These are phyloP conservation scores for Rhynchospora tenuis DNA, from an alignment of 176 grass and related monocot genomes.

Conservation along the genomic window DNA sequence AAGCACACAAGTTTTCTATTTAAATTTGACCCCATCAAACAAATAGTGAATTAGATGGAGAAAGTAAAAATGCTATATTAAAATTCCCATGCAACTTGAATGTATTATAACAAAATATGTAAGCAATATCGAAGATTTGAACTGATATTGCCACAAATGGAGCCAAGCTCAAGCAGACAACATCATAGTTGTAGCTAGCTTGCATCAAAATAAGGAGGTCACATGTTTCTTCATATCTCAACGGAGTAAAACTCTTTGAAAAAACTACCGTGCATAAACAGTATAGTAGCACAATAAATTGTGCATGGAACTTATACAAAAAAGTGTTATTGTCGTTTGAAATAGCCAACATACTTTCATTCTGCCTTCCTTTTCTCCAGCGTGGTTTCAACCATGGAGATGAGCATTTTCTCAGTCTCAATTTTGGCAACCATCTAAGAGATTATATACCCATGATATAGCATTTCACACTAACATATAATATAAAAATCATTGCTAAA, in stretches of 20 bases:
- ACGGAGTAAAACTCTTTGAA: slow-evolving; percentile 26
- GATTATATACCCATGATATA: background rate
- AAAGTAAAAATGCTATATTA: background rate
- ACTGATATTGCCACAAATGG: slow-evolving; percentile 69
- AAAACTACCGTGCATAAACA: background rate
- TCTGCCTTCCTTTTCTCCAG: slow-evolving; percentile 80
- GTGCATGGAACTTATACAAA: slow-evolving; percentile 53
- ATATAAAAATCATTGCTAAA: background rate
- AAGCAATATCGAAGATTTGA: slow-evolving; percentile 75
- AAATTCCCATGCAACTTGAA: background rate
- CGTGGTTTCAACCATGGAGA: slow-evolving; percentile 95
- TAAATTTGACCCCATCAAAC: slow-evolving; percentile 19
- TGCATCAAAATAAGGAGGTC: slow-evolving; percentile 89
- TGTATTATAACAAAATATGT: background rate
- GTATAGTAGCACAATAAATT: background rate
- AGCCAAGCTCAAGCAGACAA: slow-evolving; percentile 88
- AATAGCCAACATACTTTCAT: slow-evolving; percentile 60
- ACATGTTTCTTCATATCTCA: slow-evolving; percentile 93
- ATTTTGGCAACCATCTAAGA: slow-evolving; percentile 78
- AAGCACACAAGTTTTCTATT: slow-evolving; percentile 74
- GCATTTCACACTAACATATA: background rate
- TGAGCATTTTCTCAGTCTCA: slow-evolving; percentile 99
- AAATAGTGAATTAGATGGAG: background rate
- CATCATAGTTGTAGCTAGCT: slow-evolving; percentile 70
- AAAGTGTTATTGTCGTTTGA: slow-evolving; percentile 94